Evolutionary conservation across 225 moss, liverwort and hornwort species (phyloP).

Genomic region (Neckera pumila): DNA sequence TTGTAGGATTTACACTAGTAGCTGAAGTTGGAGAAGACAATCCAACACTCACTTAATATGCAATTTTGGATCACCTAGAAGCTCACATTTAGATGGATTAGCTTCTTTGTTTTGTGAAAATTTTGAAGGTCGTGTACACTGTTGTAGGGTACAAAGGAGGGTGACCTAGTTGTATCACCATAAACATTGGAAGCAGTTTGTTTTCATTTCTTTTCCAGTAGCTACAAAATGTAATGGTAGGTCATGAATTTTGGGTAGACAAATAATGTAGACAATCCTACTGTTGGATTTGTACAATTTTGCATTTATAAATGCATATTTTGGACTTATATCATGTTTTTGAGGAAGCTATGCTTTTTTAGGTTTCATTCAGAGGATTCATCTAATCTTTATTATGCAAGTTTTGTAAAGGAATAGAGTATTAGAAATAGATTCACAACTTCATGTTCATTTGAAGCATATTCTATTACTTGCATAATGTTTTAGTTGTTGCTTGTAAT

Average conservation of each 20-base stretch:
- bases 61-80: too few relatives aligned
- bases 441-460: not conserved
- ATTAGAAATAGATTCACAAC: not conserved
- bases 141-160: too few relatives aligned
- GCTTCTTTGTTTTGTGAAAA: too few relatives aligned
- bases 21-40: too few relatives aligned
- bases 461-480: not conserved
- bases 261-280: not conserved
- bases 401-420: not conserved
- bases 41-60: too few relatives aligned
- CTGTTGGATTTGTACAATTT: not conserved
- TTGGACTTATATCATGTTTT: accelerated
- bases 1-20: too few relatives aligned
- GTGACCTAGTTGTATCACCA: too few relatives aligned
- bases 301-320: not conserved
- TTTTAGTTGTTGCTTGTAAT: not conserved
- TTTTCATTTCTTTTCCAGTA: too few relatives aligned
- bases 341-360: not conserved
- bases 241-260: accelerated
- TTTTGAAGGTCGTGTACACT: too few relatives aligned
- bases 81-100: too few relatives aligned
- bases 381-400: not conserved
- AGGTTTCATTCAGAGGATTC: not conserved
- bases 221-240: not conserved
- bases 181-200: too few relatives aligned